phyloP scores from a whole-genome alignment of 2,329 filamentous ascomycete species.

The Acrodontium crateriforme region DNA sequence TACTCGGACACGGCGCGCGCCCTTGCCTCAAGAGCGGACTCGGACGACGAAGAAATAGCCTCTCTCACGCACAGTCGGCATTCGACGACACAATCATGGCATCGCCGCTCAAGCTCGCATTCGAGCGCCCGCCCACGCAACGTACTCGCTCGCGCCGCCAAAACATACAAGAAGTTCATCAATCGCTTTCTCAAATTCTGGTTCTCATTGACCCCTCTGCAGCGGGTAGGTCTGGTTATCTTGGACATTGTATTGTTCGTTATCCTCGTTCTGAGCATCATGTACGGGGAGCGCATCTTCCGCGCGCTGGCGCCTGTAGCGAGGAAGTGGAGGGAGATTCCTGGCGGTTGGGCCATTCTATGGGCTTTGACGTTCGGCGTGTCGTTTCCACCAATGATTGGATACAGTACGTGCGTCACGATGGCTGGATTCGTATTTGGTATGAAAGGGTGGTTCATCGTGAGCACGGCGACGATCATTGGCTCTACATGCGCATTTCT shows the following conservation, averaged over 20 bases:
- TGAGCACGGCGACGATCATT: slow-evolving; percentile 60
- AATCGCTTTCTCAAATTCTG: slow-evolving; percentile 37
- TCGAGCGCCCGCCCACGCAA: slow-evolving; percentile 2
- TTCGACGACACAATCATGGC: slow-evolving; percentile 5
- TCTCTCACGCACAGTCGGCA: slow-evolving; percentile 22
- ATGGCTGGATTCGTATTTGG: slow-evolving; percentile 59
- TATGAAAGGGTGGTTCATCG: slow-evolving; percentile 71
- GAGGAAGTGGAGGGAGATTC: slow-evolving; percentile 59
- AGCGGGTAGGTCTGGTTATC: slow-evolving; percentile 45
- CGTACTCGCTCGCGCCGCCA: slow-evolving; percentile 21
- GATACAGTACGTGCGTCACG: slow-evolving; percentile 66
- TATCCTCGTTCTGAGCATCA: slow-evolving; percentile 52
- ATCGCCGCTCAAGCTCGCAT: slow-evolving; percentile 5
- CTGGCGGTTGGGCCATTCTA: slow-evolving; percentile 58
- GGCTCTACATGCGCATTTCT: slow-evolving; percentile 72
- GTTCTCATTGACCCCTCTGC: slow-evolving; percentile 42
- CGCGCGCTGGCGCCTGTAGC: slow-evolving; percentile 58
- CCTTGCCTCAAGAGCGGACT: slow-evolving; percentile 37
- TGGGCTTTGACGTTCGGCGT: slow-evolving; percentile 63
- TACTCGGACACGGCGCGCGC: slow-evolving; percentile 36
- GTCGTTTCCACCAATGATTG: slow-evolving; percentile 76
- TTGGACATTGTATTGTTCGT: slow-evolving; percentile 39
- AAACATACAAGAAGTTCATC: slow-evolving; percentile 31
- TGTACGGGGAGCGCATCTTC: slow-evolving; percentile 74
- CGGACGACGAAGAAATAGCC: slow-evolving; percentile 9